These are phyloP conservation scores for Pilatotrama ljubarskyi DNA, from an alignment of 768 basidiomycete species.

Conservation along the genomic window DNA sequence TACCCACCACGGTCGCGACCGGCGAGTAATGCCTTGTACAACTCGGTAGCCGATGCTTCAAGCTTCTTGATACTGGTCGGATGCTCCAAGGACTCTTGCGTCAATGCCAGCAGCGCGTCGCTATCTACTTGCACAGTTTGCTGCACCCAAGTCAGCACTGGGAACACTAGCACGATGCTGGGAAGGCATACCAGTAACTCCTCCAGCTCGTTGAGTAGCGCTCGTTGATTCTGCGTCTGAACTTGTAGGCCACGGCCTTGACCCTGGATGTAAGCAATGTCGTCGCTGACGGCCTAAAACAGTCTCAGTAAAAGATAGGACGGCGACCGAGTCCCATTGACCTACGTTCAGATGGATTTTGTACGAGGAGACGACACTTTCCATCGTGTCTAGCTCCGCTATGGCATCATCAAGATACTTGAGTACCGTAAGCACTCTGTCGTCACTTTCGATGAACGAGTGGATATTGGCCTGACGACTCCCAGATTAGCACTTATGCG, in stretches of 20 bases:
- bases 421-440: constrained; percentile 81
- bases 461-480: constrained; percentile 84
- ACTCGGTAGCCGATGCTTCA: constrained; percentile 78
- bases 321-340: background rate
- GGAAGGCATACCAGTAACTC: constrained; percentile 65
- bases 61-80: constrained; percentile 70
- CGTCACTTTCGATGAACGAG: constrained; percentile 95
- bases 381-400: constrained; percentile 86
- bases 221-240: constrained; percentile 93
- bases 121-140: constrained; percentile 93
- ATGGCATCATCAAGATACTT: constrained; percentile 90
- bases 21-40: constrained; percentile 95
- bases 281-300: constrained; percentile 84
- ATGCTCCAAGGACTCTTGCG: constrained; percentile 89
- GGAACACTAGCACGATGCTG: background rate
- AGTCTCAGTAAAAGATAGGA: background rate
- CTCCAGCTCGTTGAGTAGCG: constrained; percentile 81
- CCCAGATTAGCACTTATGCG: background rate
- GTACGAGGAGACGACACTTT: constrained; percentile 86
- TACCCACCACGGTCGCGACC: constrained; percentile 80
- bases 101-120: constrained; percentile 70
- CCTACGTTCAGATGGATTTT: constrained; percentile 94
- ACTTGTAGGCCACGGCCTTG: constrained; percentile 97
- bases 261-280: constrained; percentile 93
- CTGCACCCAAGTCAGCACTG: constrained; percentile 39